These are phyloP conservation scores for Erythrophleum ivorense DNA, from an alignment of 331 rosid genomes.

Conservation along the genomic window DNA sequence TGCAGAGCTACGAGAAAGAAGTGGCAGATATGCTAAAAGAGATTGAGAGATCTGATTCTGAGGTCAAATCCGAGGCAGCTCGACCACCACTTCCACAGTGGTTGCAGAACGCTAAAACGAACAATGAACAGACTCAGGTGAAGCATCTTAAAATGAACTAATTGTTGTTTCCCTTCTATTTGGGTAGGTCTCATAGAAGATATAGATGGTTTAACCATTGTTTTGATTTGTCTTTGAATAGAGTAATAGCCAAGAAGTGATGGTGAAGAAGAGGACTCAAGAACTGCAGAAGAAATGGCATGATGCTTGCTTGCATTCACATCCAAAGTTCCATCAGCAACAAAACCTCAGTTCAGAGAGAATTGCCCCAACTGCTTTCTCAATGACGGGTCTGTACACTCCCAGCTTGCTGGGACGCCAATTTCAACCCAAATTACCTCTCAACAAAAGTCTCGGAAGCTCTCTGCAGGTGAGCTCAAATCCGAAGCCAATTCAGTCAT, in stretches of 20 bases:
- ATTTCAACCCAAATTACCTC: conserved; percentile 66
- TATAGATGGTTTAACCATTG: conserved; percentile 18
- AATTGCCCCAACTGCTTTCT: conserved; percentile 54
- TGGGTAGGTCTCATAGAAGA: conserved; percentile 10
- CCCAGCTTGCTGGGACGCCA: conserved; percentile 60
- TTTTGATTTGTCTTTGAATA: conserved; percentile 42
- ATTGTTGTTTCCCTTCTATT: neutral
- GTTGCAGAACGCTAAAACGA: conserved; percentile 79
- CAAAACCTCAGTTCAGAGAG: conserved; percentile 61
- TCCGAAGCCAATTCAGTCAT: conserved; percentile 47
- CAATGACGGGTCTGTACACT: conserved; percentile 58
- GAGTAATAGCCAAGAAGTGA: conserved; percentile 59
- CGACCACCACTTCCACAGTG: conserved; percentile 76
- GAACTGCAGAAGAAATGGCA: conserved; percentile 88
- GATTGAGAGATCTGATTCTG: conserved; percentile 61
- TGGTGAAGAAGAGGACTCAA: conserved; percentile 59
- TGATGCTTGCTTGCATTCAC: conserved; percentile 68
- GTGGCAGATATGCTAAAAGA: conserved; percentile 63
- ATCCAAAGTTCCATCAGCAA: conserved; percentile 83
- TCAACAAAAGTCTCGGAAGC: conserved; percentile 69
- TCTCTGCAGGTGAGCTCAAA: conserved; percentile 64
- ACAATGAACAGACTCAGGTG: conserved; percentile 69
- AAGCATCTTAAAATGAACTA: conserved; percentile 1
- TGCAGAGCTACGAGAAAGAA: conserved; percentile 62
- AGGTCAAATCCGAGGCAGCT: conserved; percentile 55